Percentiles rank a stretch among this genome's conserved stretches.
phyloP scores from a whole-genome alignment of 2,329 filamentous ascomycete genomes.

The Sarocladium oryzae region DNA sequence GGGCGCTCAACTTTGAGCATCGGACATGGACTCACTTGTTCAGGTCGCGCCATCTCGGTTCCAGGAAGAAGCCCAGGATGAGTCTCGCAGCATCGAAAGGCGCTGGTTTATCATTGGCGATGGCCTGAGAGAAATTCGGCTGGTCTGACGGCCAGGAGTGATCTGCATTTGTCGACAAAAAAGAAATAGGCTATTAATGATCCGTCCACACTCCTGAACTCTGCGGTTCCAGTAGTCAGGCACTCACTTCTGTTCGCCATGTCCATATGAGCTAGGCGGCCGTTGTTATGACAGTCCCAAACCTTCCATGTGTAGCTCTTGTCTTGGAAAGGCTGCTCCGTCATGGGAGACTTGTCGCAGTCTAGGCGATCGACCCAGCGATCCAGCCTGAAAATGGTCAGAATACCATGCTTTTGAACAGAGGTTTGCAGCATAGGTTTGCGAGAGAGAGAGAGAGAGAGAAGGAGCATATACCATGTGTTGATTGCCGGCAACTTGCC shows the following conservation, averaged over 20 bases:
- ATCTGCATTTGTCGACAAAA: conserved; percentile 15
- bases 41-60: background rate
- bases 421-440: no score
- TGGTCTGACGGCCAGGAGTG: conserved; percentile 41
- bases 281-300: conserved; percentile 13
- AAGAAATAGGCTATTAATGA: no score
- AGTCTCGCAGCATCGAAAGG: conserved; percentile 37
- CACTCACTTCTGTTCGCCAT: conserved; percentile 30
- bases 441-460: no score
- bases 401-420: background rate
- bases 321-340: conserved; percentile 27
- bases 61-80: conserved; percentile 36
- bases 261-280: conserved; percentile 37
- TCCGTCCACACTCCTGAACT: no score
- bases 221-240: background rate
- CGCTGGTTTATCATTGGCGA: conserved; percentile 31
- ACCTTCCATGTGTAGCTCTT: conserved; percentile 16
- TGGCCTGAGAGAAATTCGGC: conserved; percentile 36
- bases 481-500: conserved; percentile 33
- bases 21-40: background rate
- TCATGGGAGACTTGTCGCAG: conserved; percentile 25
- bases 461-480: conserved; percentile 19
- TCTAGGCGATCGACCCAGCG: conserved; percentile 35
- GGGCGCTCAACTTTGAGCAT: no score
- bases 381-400: conserved; percentile 23